Evolutionary conservation across 768 basidiomycete genomes (phyloP).

Genomic region (Tulasnella sp.): DNA sequence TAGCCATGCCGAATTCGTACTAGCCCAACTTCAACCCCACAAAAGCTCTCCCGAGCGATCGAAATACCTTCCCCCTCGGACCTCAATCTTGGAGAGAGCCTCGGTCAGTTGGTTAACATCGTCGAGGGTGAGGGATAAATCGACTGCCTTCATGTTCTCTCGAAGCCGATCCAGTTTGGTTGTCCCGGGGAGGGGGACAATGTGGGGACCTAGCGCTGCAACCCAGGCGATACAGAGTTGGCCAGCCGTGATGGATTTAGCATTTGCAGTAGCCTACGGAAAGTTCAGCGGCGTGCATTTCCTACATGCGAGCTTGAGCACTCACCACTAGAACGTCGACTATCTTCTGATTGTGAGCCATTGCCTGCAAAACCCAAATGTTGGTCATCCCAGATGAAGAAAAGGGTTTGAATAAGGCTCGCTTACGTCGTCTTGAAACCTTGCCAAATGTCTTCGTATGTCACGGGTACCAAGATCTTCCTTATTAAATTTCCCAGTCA

Average conservation of each 20-base stretch:
- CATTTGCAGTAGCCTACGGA: slow-evolving; percentile 40
- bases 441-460: slow-evolving; percentile 40
- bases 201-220: slow-evolving; percentile 40
- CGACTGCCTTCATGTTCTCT: slow-evolving; percentile 12
- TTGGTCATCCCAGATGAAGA: not conserved
- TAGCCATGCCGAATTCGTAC: not conserved
- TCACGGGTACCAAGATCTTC: slow-evolving; percentile 46
- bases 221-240: slow-evolving; percentile 48
- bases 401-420: not conserved
- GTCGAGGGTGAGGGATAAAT: not conserved
- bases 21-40: slow-evolving; percentile 5
- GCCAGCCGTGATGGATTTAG: slow-evolving; percentile 44
- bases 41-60: not conserved
- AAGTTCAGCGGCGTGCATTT: not conserved
- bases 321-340: slow-evolving; percentile 42
- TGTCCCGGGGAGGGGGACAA: slow-evolving; percentile 49
- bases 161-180: not conserved
- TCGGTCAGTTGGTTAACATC: not conserved
- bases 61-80: not conserved
- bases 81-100: not conserved
- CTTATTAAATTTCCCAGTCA: slow-evolving; percentile 50
- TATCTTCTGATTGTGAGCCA: slow-evolving; percentile 45
- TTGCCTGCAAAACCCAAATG: slow-evolving; percentile 31
- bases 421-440: slow-evolving; percentile 46
- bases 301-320: not conserved